Percentiles rank a stretch among this genome's conserved stretches.
Conservation (phyloP, 768 basidiomycete species). For the Xerocomellus chrysenteron region DNA sequence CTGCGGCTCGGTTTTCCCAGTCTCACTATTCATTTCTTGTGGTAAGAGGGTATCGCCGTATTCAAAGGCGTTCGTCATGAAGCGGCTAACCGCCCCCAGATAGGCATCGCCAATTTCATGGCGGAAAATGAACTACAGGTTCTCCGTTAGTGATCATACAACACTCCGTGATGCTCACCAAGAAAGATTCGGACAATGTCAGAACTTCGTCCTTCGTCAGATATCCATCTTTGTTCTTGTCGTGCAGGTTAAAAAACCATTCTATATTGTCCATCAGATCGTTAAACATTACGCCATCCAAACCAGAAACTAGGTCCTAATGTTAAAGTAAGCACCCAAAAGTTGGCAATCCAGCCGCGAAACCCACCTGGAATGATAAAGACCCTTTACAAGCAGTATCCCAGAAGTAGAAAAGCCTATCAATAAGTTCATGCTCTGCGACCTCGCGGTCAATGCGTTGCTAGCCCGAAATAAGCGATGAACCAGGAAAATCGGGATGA, state of each 20-base stretch:
- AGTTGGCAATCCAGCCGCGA: background rate
- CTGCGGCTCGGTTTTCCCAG: slow-evolving; percentile 43
- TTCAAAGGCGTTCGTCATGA: slow-evolving; percentile 98
- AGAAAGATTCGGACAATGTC: slow-evolving; percentile 89
- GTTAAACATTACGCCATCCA: slow-evolving; percentile 92
- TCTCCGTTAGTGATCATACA: slow-evolving; percentile 1
- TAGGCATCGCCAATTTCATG: slow-evolving; percentile 96
- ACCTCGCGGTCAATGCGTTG: slow-evolving; percentile 85
- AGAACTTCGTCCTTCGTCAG: slow-evolving; percentile 96
- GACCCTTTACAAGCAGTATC: slow-evolving; percentile 80
- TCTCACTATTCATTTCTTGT: slow-evolving; percentile 30
- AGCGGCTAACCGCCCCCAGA: slow-evolving; percentile 91
- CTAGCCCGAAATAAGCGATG: slow-evolving; percentile 36
- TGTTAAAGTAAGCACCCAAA: slow-evolving; percentile 7
- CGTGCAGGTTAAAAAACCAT: slow-evolving; percentile 97
- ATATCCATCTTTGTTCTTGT: slow-evolving; percentile 94
- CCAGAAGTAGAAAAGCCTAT: slow-evolving; percentile 94
- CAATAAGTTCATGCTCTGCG: slow-evolving; percentile 96
- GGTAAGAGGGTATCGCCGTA: slow-evolving; percentile 93
- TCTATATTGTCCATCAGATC: slow-evolving; percentile 98
- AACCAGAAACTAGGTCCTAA: slow-evolving; percentile 84
- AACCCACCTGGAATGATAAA: slow-evolving; percentile 79
- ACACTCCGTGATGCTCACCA: slow-evolving; percentile 46
- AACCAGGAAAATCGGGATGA: background rate
- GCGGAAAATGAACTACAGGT: slow-evolving; percentile 91